These are phyloP conservation scores for Pythium rhizo-oryzae DNA, from an alignment of 352 stramenopile genomes.

Conservation along the genomic window DNA sequence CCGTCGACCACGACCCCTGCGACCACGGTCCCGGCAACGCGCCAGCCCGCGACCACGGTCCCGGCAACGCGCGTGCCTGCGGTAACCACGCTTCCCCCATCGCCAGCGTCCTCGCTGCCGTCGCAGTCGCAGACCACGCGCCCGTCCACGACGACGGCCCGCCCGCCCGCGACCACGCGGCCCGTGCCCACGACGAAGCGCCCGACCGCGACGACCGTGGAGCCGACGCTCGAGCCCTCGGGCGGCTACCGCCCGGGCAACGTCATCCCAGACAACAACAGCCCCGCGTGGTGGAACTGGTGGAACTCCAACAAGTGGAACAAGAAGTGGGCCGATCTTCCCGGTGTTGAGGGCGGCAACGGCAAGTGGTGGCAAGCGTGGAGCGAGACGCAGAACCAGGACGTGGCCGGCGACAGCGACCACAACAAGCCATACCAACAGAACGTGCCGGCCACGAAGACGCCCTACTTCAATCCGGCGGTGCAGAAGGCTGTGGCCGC, in stretches of 20 bases:
- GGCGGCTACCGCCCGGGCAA: conserved; percentile 8
- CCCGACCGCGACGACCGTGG: background rate
- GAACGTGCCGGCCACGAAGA: background rate
- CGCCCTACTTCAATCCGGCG: background rate
- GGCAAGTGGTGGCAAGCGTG: conserved; percentile 15
- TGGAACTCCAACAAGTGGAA: conserved; percentile 19
- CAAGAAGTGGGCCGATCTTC: conserved; percentile 24
- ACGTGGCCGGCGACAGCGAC: background rate
- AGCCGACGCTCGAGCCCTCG: background rate
- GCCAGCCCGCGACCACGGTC: background rate
- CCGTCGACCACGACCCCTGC: background rate
- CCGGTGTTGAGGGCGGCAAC: conserved; percentile 5
- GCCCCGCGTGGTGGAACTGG: conserved; percentile 16
- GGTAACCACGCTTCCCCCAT: background rate
- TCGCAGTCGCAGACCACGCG: background rate
- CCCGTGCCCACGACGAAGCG: background rate
- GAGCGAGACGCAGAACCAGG: conserved; percentile 3
- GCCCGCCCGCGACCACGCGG: background rate
- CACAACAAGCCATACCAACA: background rate
- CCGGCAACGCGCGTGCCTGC: background rate
- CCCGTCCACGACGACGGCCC: background rate
- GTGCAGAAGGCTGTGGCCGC: background rate
- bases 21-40: background rate
- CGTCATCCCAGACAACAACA: conserved; percentile 18
- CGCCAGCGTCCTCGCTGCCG: background rate